Percentiles rank a stretch among this genome's conserved stretches.
Evolutionary conservation across 2,329 filamentous ascomycete genomes (phyloP).

Genomic region (Alternaria postmessia): DNA sequence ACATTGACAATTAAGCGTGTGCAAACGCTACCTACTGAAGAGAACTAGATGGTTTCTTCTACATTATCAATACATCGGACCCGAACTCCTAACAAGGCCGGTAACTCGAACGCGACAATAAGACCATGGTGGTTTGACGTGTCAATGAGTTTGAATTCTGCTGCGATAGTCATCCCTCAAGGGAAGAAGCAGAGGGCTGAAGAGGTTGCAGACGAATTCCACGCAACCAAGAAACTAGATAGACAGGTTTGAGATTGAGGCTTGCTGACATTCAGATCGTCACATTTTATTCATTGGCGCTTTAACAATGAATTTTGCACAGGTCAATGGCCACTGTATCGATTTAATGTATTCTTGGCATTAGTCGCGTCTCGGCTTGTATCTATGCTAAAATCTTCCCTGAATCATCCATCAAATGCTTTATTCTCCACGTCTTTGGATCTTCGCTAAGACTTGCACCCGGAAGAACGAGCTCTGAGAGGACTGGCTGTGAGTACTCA

Average conservation of each 20-base stretch:
- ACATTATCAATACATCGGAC: too few relatives aligned
- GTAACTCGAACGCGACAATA: too few relatives aligned
- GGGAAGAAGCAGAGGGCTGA: too few relatives aligned
- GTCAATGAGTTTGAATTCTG: too few relatives aligned
- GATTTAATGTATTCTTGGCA: not conserved
- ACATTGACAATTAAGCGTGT: too few relatives aligned
- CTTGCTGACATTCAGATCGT: not conserved
- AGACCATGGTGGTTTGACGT: too few relatives aligned
- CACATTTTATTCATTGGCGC: not conserved
- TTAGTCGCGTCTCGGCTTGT: not conserved
- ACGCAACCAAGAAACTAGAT: not conserved
- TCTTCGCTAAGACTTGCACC: slow-evolving; percentile 3
- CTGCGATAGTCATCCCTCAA: too few relatives aligned
- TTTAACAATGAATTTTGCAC: not conserved
- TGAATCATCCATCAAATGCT: not conserved
- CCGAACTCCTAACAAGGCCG: too few relatives aligned
- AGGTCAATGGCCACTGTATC: not conserved
- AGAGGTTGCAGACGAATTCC: not conserved
- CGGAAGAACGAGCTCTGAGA: slow-evolving; percentile 9
- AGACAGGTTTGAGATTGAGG: not conserved
- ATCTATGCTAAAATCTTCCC: not conserved
- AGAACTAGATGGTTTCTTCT: too few relatives aligned
- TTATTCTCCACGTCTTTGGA: slow-evolving; percentile 4
- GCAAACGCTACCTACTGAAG: too few relatives aligned
- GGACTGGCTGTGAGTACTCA: not conserved